A percentile compares a stretch with the other conserved stretches of the same genome.
Evolutionary conservation across 768 basidiomycete species (phyloP).

Genomic region (Tylopilus sp.): DNA sequence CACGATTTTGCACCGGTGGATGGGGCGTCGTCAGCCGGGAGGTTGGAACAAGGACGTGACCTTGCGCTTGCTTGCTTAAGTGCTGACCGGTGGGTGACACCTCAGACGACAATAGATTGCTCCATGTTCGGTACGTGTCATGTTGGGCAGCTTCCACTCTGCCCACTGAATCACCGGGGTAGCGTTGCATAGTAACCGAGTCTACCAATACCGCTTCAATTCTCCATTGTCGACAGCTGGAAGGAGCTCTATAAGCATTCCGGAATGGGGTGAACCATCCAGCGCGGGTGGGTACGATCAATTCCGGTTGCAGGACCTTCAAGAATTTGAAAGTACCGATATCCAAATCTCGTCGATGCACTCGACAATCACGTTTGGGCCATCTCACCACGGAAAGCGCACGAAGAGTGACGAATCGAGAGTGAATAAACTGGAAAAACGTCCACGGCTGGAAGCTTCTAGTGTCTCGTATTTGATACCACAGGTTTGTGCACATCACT

Average conservation of each 20-base stretch:
- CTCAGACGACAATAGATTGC: constrained; percentile 6
- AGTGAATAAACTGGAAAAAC: constrained; percentile 26
- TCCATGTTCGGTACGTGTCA: constrained; percentile 23
- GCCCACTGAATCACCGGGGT: constrained; percentile 8
- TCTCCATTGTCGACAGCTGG: constrained; percentile 14
- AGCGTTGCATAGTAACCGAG: constrained; percentile 15
- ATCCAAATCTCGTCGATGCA: constrained; percentile 15
- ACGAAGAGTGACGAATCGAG: background rate
- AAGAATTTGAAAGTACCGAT: constrained; percentile 42
- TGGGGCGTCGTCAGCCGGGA: background rate
- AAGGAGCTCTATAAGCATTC: constrained; percentile 3
- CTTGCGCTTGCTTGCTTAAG: constrained; percentile 17
- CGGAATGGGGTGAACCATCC: constrained; percentile 40
- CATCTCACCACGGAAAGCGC: constrained; percentile 9
- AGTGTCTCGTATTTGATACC: constrained; percentile 41
- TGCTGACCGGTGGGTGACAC: constrained; percentile 17
- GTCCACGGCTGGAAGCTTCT: constrained; percentile 33
- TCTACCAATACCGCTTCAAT: constrained; percentile 22
- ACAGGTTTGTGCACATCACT: constrained; percentile 37
- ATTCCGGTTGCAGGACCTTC: constrained; percentile 37
- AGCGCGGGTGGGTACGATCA: constrained; percentile 34
- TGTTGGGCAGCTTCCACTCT: background rate
- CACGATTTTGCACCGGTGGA: constrained; percentile 20
- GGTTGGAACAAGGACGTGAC: constrained; percentile 20
- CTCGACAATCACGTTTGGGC: background rate